phyloP scores from a whole-genome alignment of 257 asterid species.

The Nicotiana tomentosiformis region DNA sequence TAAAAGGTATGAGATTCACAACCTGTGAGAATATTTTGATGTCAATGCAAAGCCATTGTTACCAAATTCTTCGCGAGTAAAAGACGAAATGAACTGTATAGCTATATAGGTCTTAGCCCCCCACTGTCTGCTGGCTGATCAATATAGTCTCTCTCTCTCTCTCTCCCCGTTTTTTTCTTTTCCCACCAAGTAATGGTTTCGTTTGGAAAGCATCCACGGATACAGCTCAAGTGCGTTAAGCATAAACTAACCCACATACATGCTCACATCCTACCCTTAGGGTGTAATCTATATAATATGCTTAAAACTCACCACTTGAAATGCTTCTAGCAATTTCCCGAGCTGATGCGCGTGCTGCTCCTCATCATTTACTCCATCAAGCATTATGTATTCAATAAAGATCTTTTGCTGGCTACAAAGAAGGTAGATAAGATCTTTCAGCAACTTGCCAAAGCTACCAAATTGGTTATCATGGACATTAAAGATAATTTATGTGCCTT shows the following conservation, averaged over 20 bases:
- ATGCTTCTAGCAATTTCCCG: constrained; percentile 65
- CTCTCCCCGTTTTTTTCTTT: background rate
- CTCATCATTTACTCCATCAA: constrained; percentile 83
- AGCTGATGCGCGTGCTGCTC: constrained; percentile 93
- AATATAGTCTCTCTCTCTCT: background rate
- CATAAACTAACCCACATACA: background rate
- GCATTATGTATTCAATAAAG: constrained; percentile 97
- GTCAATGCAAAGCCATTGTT: background rate
- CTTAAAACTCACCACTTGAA: constrained; percentile 57
- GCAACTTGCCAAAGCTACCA: constrained; percentile 6
- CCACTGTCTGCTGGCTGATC: background rate
- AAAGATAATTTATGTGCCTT: background rate
- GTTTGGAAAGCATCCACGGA: background rate
- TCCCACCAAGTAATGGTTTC: background rate
- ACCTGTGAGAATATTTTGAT: constrained; percentile 43
- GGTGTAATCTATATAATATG: background rate
- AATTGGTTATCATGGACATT: background rate
- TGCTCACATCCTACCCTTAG: background rate
- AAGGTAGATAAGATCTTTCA: constrained; percentile 26
- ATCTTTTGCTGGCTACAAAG: constrained; percentile 80
- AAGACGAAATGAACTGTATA: background rate
- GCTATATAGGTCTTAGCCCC: background rate
- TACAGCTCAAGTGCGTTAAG: background rate
- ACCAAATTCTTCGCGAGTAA: background rate
- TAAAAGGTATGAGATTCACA: constrained; percentile 89